Evolutionary conservation across 139 green algal genomes (phyloP).

Genomic region (Volvox reticuliferus): DNA sequence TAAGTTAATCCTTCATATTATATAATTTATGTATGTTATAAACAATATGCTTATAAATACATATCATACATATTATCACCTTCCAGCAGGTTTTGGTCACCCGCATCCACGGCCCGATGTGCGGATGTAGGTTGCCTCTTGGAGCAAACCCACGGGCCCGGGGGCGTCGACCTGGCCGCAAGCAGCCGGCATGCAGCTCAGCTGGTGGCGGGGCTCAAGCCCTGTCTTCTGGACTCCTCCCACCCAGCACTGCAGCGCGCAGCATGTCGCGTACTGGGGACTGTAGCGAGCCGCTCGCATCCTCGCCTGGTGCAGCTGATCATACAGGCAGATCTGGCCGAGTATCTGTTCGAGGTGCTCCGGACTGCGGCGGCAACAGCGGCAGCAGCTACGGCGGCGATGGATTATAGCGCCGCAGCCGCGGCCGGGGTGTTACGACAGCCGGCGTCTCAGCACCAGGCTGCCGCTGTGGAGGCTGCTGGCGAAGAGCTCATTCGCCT

Average conservation of each 20-base stretch:
- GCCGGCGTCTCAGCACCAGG: background rate
- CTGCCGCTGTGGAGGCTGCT: background rate
- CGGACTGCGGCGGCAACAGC: background rate
- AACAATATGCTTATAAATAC: too few species aligned
- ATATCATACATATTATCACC: too few species aligned
- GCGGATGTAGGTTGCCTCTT: background rate
- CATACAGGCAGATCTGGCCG: background rate
- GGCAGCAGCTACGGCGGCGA: background rate
- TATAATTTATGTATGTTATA: too few species aligned
- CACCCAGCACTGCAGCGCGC: background rate
- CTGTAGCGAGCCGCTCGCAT: background rate
- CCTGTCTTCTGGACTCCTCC: conserved; percentile 16
- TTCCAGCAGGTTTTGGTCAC: too few species aligned
- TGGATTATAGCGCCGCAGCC: too few species aligned
- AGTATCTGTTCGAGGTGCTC: conserved; percentile 43
- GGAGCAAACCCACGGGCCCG: background rate
- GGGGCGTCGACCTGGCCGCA: conserved; percentile 1
- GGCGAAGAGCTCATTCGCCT: background rate
- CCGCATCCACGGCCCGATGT: too few species aligned
- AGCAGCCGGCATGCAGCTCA: background rate
- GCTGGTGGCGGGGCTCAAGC: conserved; percentile 29
- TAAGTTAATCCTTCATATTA: too few species aligned
- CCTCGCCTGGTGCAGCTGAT: conserved; percentile 13
- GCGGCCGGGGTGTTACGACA: background rate
- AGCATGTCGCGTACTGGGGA: background rate